Base-by-base conservation (phyloP, 345 rosid genomes). In the Eucalyptus grandis region DNA sequence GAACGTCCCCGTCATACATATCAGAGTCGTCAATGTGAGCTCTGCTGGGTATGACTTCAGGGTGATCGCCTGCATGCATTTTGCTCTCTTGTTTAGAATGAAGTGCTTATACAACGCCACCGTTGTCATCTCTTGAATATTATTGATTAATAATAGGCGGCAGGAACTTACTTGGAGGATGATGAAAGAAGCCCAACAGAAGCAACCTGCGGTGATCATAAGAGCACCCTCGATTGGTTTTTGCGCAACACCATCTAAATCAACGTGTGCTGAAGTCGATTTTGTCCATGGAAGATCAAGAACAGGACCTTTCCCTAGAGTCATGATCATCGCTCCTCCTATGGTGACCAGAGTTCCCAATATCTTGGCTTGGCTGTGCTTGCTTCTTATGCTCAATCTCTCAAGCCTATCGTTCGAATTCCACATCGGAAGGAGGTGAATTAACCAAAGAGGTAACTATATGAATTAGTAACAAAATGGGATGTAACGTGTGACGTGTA, bases 281-380 rank as follows among this genome's bases (percentile, higher is more conserved):
- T 91, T 91, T n/a, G 95, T 92, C 99, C 99, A 97, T 34, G 99
- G 98, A 54, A 98, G 90, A 43, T 91, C 91, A 86, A 97, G 15
- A 40, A 92, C 87, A 17, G 96, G 92, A 72, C 98, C 98, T 91
- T 94, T 95, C 49, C 95, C 87, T 80, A 94, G 89, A 60, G 98
- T 95, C 99, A 98, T 97, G 30, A 98, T 30, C 97, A 96, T 96
- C 46, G 99, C 99, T 91, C 98, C 99, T 43, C 97, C 97, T 58
- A 97, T 95, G 46, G 98, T 95, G 81, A 98, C 96, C 43, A 95
- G 11, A 12, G 99, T 98, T 58, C 99, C 99, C n/a, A 95, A 21
- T 85, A 96, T 91, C 94, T 97, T 98, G 87, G 97, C 99, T 89
- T 92, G 95, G 95, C 98, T 96, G 49, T 90, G 97, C 77, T 95